A percentile compares a stretch with the other conserved stretches of the same genome.
Conservation (phyloP, 352 stramenopile genomes). For the Globisporangium middletonii region DNA sequence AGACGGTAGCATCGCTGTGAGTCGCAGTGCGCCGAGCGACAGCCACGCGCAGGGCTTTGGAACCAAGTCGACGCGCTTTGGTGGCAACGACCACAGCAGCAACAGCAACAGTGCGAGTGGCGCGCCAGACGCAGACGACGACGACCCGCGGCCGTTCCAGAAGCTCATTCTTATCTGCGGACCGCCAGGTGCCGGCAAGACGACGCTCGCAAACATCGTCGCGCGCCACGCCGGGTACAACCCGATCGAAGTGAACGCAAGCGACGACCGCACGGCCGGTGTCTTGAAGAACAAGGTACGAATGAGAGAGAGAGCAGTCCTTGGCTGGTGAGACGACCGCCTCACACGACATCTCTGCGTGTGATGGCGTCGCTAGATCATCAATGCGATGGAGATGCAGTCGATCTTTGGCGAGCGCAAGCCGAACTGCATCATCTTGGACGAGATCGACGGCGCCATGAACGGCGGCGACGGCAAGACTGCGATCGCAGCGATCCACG, state of each 20-base stretch:
- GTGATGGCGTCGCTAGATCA: constrained; percentile 27
- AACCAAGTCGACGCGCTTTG: not conserved
- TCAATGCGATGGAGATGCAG: constrained; percentile 91
- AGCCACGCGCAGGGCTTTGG: not conserved
- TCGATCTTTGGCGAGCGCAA: constrained; percentile 84
- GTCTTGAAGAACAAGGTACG: constrained; percentile 89
- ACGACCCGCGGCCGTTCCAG: constrained; percentile 47
- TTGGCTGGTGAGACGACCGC: not conserved
- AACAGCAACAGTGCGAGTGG: constrained; percentile 7
- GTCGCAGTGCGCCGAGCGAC: not conserved
- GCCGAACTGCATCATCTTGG: constrained; percentile 97
- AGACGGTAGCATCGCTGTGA: not conserved
- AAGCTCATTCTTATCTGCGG: constrained; percentile 96
- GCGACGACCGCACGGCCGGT: constrained; percentile 92
- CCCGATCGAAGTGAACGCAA: constrained; percentile 97
- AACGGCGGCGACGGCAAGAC: constrained; percentile 77
- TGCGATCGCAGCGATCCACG: constrained; percentile 89
- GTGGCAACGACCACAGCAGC: not conserved
- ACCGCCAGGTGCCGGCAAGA: constrained; percentile 93
- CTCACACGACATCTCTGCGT: not conserved
- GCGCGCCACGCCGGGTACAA: constrained; percentile 96
- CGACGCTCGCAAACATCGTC: constrained; percentile 95
- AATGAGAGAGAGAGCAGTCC: too few relatives aligned
- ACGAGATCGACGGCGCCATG: constrained; percentile 97
- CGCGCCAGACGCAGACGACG: constrained; percentile 7